Percentiles rank a stretch among this genome's conserved stretches.
Evolutionary conservation across 1,139 yeast genomes (phyloP).

Genomic region (Lodderomyces parapsilosis): DNA sequence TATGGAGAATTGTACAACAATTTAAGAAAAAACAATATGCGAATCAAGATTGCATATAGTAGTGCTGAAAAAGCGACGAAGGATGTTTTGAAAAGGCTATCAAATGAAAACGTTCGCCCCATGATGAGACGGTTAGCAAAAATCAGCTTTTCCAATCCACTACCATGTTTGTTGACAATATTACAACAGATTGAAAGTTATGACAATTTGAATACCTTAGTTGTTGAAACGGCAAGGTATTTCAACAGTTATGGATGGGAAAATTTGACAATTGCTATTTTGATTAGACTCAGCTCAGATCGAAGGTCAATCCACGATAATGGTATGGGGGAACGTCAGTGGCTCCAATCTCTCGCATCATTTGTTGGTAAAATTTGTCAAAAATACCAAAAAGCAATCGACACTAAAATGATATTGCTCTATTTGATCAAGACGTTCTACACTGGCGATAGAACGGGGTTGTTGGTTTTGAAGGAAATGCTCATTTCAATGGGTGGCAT

Average conservation of each 20-base stretch:
- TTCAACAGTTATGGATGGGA: constrained; percentile 87
- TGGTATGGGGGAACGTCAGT: constrained; percentile 78
- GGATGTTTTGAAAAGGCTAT: constrained; percentile 75
- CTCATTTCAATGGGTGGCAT: constrained; percentile 81
- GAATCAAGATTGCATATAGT: constrained; percentile 61
- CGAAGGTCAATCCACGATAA: constrained; percentile 70
- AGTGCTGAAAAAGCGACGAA: constrained; percentile 82
- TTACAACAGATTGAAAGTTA: constrained; percentile 85
- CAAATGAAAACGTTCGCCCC: constrained; percentile 77
- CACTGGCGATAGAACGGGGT: constrained; percentile 58
- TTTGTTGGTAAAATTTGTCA: constrained; percentile 67
- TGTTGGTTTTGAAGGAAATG: constrained; percentile 68
- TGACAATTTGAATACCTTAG: constrained; percentile 76
- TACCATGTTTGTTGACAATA: constrained; percentile 67
- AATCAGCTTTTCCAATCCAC: constrained; percentile 76
- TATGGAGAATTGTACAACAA: constrained; percentile 76
- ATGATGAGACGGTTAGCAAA: constrained; percentile 80
- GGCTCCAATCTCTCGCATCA: constrained; percentile 76
- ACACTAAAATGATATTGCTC: constrained; percentile 54
- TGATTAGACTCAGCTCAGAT: constrained; percentile 68
- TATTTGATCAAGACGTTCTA: constrained; percentile 68
- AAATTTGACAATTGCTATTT: constrained; percentile 68
- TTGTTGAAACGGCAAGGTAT: constrained; percentile 78
- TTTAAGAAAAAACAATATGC: constrained; percentile 56
- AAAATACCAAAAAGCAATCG: constrained; percentile 48